These are phyloP conservation scores for Penicillium egyptiacum DNA, from an alignment of 495 filamentous ascomycete genomes.

Conservation along the genomic window DNA sequence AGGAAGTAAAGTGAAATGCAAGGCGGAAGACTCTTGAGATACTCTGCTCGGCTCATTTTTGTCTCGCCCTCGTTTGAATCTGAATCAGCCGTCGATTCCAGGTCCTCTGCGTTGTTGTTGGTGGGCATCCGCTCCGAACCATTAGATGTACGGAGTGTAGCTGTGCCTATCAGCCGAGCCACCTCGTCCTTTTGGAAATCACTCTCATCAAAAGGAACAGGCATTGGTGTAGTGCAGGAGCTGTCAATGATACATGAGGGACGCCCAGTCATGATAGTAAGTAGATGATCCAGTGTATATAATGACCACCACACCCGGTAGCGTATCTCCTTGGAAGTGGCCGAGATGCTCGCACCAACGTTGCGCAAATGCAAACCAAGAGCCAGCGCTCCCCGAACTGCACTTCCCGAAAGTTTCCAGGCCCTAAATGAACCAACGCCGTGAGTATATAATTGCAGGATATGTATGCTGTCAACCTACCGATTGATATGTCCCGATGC, in stretches of 20 bases:
- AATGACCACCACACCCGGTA: slow-evolving; percentile 63
- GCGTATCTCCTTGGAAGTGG: slow-evolving; percentile 55
- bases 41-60: slow-evolving; percentile 25
- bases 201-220: slow-evolving; percentile 53
- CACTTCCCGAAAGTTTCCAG: slow-evolving; percentile 60
- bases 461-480: slow-evolving; percentile 35
- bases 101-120: slow-evolving; percentile 23
- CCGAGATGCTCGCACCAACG: slow-evolving; percentile 45
- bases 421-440: slow-evolving; percentile 41
- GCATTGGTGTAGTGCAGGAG: slow-evolving; percentile 56
- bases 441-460: slow-evolving; percentile 11
- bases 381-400: slow-evolving; percentile 55
- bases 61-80: slow-evolving; percentile 26
- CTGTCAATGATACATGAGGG: slow-evolving; percentile 56
- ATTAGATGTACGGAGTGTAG: slow-evolving; percentile 21
- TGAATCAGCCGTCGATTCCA: slow-evolving; percentile 28
- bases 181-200: slow-evolving; percentile 43
- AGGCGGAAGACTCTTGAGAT: slow-evolving; percentile 33
- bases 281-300: slow-evolving; percentile 56
- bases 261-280: slow-evolving; percentile 60
- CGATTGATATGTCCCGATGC: slow-evolving; percentile 59
- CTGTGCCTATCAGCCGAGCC: slow-evolving; percentile 31
- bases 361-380: slow-evolving; percentile 64
- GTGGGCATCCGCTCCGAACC: slow-evolving; percentile 24
- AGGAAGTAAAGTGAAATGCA: slow-evolving; percentile 53